These are phyloP conservation scores for Zygotorulaspora mrakii DNA, from an alignment of 1,139 yeast genomes.

Conservation along the genomic window DNA sequence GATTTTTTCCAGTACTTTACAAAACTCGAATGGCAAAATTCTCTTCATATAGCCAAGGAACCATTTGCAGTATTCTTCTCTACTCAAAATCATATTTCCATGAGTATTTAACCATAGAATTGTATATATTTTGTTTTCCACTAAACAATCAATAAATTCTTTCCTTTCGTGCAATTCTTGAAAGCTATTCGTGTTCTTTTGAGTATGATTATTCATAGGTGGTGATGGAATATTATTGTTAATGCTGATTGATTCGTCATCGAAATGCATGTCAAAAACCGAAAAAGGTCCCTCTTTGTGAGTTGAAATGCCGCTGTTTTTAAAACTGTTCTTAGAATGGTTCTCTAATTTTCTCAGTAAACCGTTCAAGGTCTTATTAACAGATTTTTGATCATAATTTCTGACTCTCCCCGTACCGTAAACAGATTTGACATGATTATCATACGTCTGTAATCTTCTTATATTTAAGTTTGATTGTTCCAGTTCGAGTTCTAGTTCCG, in stretches of 20 bases:
- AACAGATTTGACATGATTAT: slow-evolving; percentile 27
- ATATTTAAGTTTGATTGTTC: slow-evolving; percentile 30
- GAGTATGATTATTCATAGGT: slow-evolving; percentile 4
- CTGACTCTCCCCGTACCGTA: slow-evolving; percentile 18
- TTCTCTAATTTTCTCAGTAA: slow-evolving; percentile 23
- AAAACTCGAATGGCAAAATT: slow-evolving; percentile 11
- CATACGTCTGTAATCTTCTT: slow-evolving; percentile 32
- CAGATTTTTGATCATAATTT: slow-evolving; percentile 23
- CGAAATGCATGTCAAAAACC: slow-evolving; percentile 5
- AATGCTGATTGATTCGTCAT: not conserved
- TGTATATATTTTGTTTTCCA: slow-evolving; percentile 14
- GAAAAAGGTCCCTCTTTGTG: slow-evolving; percentile 19
- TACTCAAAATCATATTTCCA: slow-evolving; percentile 17
- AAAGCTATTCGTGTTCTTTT: not conserved
- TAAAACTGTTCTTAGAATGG: slow-evolving; percentile 1
- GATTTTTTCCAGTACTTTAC: slow-evolving; percentile 13
- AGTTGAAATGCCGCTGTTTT: slow-evolving; percentile 4
- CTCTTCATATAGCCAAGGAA: slow-evolving; percentile 18
- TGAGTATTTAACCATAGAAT: slow-evolving; percentile 19
- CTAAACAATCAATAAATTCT: slow-evolving; percentile 9
- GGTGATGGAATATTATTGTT: slow-evolving; percentile 9
- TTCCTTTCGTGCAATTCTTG: slow-evolving; percentile 1
- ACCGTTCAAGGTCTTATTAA: slow-evolving; percentile 22
- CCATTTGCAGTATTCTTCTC: slow-evolving; percentile 19
- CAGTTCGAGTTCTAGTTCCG: no score